These are phyloP conservation scores for Verticillium isaacii DNA, from an alignment of 2,329 filamentous ascomycete genomes.

Conservation along the genomic window DNA sequence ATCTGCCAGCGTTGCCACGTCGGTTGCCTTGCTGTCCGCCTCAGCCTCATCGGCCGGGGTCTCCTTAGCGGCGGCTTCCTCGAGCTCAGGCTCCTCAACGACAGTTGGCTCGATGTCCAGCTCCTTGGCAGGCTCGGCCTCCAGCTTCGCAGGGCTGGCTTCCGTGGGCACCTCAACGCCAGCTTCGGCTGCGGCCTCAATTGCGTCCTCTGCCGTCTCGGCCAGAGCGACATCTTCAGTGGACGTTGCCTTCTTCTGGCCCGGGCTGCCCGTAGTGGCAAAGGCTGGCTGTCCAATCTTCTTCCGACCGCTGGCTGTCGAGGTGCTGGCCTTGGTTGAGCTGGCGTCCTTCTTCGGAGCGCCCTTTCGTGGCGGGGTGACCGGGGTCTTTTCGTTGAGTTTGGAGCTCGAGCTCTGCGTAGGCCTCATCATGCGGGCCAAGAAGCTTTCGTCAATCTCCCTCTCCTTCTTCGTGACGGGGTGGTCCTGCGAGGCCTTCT, in stretches of 20 bases:
- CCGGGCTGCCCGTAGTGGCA: conserved; percentile 6
- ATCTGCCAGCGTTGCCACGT: background rate
- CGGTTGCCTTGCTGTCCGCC: background rate
- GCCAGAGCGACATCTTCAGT: background rate
- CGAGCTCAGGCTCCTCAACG: background rate
- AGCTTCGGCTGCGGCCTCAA: background rate
- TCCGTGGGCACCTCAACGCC: background rate
- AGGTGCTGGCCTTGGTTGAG: conserved; percentile 14
- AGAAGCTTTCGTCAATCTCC: conserved; percentile 63
- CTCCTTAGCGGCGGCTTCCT: background rate
- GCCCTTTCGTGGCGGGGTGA: conserved; percentile 43
- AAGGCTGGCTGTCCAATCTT: background rate
- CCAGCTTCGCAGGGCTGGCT: background rate
- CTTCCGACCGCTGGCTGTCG: conserved; percentile 7
- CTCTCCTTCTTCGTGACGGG: conserved; percentile 43
- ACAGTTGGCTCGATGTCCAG: background rate
- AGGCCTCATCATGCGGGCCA: conserved; percentile 78
- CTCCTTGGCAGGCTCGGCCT: background rate
- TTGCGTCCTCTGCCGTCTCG: conserved; percentile 9
- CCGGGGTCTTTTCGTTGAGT: conserved; percentile 54
- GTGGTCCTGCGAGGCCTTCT: conserved; percentile 46
- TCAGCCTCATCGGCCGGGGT: background rate
- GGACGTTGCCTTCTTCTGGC: conserved; percentile 1
- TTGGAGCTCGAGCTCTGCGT: conserved; percentile 67
- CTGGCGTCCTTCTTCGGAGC: conserved; percentile 13